A percentile compares a stretch with the other conserved stretches of the same genome.
These are phyloP conservation scores for Solioccasus polychromus DNA, from an alignment of 768 basidiomycete species.

Conservation along the genomic window DNA sequence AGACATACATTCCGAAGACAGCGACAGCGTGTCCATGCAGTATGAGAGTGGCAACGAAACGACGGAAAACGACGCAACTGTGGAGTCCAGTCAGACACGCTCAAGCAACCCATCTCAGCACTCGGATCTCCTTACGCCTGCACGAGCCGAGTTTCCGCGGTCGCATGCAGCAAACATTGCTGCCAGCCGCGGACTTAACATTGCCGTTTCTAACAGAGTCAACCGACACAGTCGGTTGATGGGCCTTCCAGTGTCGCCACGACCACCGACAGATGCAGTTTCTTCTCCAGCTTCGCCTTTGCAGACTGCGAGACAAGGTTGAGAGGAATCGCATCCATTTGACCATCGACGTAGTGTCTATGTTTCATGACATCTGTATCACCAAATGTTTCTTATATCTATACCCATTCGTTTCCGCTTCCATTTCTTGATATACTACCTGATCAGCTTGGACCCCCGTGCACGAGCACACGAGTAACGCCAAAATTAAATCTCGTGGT, in stretches of 20 bases:
- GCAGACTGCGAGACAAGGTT: slow-evolving; percentile 27
- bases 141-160: slow-evolving; percentile 28
- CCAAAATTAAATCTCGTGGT: background rate
- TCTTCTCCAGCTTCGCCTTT: slow-evolving; percentile 18
- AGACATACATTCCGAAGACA: slow-evolving; percentile 65
- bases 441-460: slow-evolving; percentile 9
- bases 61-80: slow-evolving; percentile 53
- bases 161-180: slow-evolving; percentile 61
- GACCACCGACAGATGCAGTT: slow-evolving; percentile 17
- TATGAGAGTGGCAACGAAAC: slow-evolving; percentile 78
- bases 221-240: slow-evolving; percentile 64
- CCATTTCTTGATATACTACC: slow-evolving; percentile 21
- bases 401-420: slow-evolving; percentile 24
- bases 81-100: slow-evolving; percentile 41
- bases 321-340: background rate
- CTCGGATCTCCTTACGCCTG: slow-evolving; percentile 16
- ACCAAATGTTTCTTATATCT: slow-evolving; percentile 17
- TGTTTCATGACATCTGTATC: slow-evolving; percentile 12
- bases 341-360: background rate
- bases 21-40: slow-evolving; percentile 62
- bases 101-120: slow-evolving; percentile 37
- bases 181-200: slow-evolving; percentile 68
- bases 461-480: background rate
- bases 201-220: slow-evolving; percentile 54
- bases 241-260: slow-evolving; percentile 54